Evolutionary conservation across 306 rosid species (phyloP).

Genomic region (Sicyos baderoa): DNA sequence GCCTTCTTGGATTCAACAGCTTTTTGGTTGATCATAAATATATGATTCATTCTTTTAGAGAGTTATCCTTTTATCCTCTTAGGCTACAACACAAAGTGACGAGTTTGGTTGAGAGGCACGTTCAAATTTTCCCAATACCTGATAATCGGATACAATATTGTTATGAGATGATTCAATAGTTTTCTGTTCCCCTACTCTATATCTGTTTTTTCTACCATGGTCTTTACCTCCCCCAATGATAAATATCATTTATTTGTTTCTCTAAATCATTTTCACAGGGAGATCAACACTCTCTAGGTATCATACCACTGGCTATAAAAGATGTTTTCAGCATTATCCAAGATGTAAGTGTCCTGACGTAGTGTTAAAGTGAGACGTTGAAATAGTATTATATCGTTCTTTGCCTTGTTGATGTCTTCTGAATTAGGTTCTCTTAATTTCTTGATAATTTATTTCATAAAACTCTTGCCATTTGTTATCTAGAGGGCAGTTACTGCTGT

Average conservation of each 20-base stretch:
- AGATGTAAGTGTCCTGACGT: slow-evolving; percentile 59
- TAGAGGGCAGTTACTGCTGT: background rate
- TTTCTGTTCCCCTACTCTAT: background rate
- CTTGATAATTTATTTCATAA: background rate
- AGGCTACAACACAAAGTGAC: background rate
- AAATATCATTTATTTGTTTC: slow-evolving; percentile 13
- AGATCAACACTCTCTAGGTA: slow-evolving; percentile 83
- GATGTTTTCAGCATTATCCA: slow-evolving; percentile 96
- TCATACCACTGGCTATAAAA: slow-evolving; percentile 94
- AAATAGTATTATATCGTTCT: background rate
- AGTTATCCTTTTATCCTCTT: too few relatives aligned
- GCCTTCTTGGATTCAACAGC: too few relatives aligned
- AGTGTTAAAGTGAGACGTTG: background rate
- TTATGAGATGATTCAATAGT: background rate
- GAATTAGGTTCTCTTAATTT: background rate
- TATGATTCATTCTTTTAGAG: too few relatives aligned
- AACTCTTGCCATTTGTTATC: background rate
- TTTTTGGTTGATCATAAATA: too few relatives aligned
- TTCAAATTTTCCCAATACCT: background rate
- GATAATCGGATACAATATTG: background rate
- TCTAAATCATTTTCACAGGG: slow-evolving; percentile 51
- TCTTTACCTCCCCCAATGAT: background rate
- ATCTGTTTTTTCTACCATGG: background rate
- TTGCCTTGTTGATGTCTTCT: background rate
- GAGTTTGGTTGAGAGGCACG: slow-evolving; percentile 11